Conservation (phyloP, 2,329 filamentous ascomycete species). For the Cordyceps fumosorosea region DNA sequence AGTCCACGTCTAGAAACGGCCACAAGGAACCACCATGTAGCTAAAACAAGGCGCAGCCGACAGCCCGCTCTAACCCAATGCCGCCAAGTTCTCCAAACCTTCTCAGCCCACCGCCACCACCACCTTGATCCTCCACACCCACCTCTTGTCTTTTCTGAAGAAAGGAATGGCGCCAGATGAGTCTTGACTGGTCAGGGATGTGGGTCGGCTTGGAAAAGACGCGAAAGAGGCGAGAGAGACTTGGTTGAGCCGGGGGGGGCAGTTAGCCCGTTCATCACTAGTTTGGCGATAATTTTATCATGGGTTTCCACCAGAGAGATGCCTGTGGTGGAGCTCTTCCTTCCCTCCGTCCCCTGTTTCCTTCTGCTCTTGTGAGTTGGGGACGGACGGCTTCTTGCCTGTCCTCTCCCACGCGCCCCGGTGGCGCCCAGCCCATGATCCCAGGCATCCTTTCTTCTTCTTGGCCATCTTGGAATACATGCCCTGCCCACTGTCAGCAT, state of each 20-base stretch:
- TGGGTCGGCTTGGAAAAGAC: not conserved
- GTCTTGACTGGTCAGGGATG: not conserved
- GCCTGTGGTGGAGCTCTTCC: not conserved
- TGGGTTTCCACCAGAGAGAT: not conserved
- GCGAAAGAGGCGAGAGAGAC: not conserved
- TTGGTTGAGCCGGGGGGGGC: too few species aligned
- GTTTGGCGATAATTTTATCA: conserved; percentile 4
- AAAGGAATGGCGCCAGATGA: too few species aligned
- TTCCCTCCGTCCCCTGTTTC: not conserved
- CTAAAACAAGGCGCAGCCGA: conserved; percentile 10
- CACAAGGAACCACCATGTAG: not conserved
- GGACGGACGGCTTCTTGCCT: not conserved
- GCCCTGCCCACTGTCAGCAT: not conserved
- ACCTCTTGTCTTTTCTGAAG: not conserved
- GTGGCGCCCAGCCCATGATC: not conserved
- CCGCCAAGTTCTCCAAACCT: not conserved
- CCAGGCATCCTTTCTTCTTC: not conserved
- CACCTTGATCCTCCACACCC: not conserved
- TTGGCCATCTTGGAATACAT: not conserved
- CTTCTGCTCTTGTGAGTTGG: conserved; percentile 9
- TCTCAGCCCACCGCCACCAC: not conserved
- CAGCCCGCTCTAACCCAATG: not conserved
- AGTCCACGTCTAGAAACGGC: not conserved
- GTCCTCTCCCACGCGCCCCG: not conserved
- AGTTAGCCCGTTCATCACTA: conserved; percentile 1